A percentile compares a stretch with the other conserved stretches of the same genome.
Conservation (phyloP, 2,329 filamentous ascomycete species). For the Colletotrichum tofieldiae region DNA sequence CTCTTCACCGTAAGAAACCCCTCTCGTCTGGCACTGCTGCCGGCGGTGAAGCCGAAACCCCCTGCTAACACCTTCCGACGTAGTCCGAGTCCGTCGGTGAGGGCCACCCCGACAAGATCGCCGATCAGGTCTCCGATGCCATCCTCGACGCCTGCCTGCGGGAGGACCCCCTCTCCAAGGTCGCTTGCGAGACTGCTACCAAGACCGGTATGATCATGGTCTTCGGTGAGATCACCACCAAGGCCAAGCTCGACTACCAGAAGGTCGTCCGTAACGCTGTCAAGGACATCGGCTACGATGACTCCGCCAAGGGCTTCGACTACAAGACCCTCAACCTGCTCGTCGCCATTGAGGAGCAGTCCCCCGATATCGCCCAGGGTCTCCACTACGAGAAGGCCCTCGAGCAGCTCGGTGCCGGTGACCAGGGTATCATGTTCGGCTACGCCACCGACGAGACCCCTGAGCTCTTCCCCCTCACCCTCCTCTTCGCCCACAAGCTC, state of each 20-base stretch:
- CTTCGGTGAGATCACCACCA: conserved; percentile 98
- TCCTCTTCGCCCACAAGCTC: conserved; percentile 95
- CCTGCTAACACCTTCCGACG: conserved; percentile 43
- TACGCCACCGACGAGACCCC: conserved; percentile 99
- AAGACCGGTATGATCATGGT: conserved; percentile 99
- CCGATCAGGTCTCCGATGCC: conserved; percentile 98
- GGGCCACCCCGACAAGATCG: conserved; percentile 96
- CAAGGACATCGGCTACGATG: conserved; percentile 99
- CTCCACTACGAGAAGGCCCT: conserved; percentile 98
- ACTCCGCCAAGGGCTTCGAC: conserved; percentile 98
- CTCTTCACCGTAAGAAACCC: conserved; percentile 79
- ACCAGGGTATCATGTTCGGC: conserved; percentile 99
- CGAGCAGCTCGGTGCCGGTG: conserved; percentile 97
- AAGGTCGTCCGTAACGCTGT: conserved; percentile 94
- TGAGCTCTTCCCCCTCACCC: conserved; percentile 94
- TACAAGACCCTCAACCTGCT: conserved; percentile 99
- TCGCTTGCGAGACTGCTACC: conserved; percentile 98
- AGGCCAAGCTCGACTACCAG: conserved; percentile 96
- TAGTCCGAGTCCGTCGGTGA: conserved; percentile 91
- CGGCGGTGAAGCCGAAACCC: conserved; percentile 7
- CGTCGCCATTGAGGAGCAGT: conserved; percentile 99
- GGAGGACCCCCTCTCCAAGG: conserved; percentile 97
- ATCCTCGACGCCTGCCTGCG: conserved; percentile 97
- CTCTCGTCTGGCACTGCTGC: background rate
- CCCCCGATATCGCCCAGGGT: conserved; percentile 98